Evolutionary conservation across 2,329 filamentous ascomycete genomes (phyloP).

Genomic region (Conoideocrella luteorostrata): DNA sequence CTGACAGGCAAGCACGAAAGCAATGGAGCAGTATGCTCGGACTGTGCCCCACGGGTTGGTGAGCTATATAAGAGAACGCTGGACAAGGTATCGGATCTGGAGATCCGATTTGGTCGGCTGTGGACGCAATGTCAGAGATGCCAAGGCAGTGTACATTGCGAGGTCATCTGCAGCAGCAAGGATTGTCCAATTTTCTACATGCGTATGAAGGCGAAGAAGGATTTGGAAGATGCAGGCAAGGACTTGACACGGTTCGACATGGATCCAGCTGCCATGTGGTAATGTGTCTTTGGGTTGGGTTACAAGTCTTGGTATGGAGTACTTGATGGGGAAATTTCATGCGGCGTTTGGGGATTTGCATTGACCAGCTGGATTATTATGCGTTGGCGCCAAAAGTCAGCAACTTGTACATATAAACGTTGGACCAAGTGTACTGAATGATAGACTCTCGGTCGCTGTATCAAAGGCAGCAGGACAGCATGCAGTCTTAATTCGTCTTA

Average conservation of each 20-base stretch:
- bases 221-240: constrained; percentile 89
- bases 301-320: too few species aligned
- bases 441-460: too few species aligned
- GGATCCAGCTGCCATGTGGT: constrained; percentile 65
- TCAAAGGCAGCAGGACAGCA: too few species aligned
- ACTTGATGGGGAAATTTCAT: too few species aligned
- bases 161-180: constrained; percentile 93
- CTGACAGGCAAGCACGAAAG: constrained; percentile 72
- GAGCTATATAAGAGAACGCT: constrained; percentile 93
- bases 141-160: constrained; percentile 95
- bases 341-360: too few species aligned
- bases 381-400: too few species aligned
- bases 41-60: constrained; percentile 78
- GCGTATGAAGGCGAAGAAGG: constrained; percentile 99
- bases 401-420: too few species aligned
- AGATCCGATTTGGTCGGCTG: constrained; percentile 82
- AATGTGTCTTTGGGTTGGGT: too few species aligned
- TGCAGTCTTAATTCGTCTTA: too few species aligned
- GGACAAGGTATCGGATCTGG: constrained; percentile 81
- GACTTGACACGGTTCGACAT: constrained; percentile 86
- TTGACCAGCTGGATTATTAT: too few species aligned
- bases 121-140: constrained; percentile 99
- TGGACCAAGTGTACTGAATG: too few species aligned
- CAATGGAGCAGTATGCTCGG: constrained; percentile 77
- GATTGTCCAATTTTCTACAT: constrained; percentile 99